Conservation (phyloP, 768 basidiomycete species). For the Kwoniella sp. region DNA sequence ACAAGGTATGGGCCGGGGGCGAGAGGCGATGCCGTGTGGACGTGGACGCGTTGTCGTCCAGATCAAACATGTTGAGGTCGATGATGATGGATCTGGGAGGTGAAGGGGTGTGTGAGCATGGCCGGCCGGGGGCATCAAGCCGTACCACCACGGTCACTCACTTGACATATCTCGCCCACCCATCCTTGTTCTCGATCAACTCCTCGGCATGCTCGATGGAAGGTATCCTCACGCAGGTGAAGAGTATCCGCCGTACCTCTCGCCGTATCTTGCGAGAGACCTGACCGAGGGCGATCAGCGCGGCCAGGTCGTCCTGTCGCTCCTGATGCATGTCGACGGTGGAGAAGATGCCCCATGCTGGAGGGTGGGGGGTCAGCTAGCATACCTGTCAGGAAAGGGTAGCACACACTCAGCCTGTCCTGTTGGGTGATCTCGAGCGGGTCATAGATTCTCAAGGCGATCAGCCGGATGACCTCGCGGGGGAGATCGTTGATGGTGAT, state of each 20-base stretch:
- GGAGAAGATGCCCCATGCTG: constrained; percentile 49
- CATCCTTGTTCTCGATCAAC: constrained; percentile 28
- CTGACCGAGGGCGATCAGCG: constrained; percentile 31
- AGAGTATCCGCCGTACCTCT: constrained; percentile 38
- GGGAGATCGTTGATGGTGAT: constrained; percentile 21
- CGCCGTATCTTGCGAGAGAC: constrained; percentile 30
- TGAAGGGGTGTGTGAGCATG: neutral
- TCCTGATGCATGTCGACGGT: constrained; percentile 46
- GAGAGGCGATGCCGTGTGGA: constrained; percentile 3
- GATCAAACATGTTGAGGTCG: constrained; percentile 47
- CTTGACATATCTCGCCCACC: constrained; percentile 44
- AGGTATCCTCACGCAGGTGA: constrained; percentile 41
- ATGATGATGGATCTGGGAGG: constrained; percentile 38
- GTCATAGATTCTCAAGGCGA: constrained; percentile 36
- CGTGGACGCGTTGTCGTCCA: constrained; percentile 18
- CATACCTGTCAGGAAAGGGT: neutral
- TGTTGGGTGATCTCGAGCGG: constrained; percentile 39
- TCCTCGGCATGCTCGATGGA: constrained; percentile 29
- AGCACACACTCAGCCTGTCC: constrained; percentile 41
- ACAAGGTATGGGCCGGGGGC: neutral
- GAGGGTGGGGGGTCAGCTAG: neutral
- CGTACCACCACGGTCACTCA: constrained; percentile 24
- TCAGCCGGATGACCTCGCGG: constrained; percentile 31
- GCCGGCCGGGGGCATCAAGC: neutral
- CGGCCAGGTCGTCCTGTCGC: constrained; percentile 32